These are phyloP conservation scores for Tarenaya hassleriana DNA, from an alignment of 345 rosid genomes.

Conservation along the genomic window DNA sequence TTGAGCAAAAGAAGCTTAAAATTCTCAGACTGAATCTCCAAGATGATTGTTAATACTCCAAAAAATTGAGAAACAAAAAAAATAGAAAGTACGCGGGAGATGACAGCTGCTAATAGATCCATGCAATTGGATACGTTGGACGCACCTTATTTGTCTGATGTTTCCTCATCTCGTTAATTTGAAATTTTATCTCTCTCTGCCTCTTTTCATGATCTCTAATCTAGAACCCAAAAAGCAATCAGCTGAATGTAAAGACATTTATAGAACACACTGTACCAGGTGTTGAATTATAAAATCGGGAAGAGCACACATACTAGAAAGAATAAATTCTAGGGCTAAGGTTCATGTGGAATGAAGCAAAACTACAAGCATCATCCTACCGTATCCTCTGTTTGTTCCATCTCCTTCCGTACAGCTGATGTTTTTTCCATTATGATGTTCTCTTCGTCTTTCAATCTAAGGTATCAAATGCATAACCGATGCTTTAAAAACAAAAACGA, in stretches of 20 bases:
- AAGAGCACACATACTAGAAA: slow-evolving; percentile 16
- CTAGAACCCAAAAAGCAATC: slow-evolving; percentile 34
- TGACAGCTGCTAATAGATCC: neutral
- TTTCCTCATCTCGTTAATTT: slow-evolving; percentile 43
- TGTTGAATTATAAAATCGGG: slow-evolving; percentile 4
- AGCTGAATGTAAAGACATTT: slow-evolving; percentile 1
- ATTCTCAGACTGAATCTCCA: slow-evolving; percentile 14
- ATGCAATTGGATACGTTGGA: slow-evolving; percentile 19
- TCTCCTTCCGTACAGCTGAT: slow-evolving; percentile 38
- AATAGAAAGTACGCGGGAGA: too few relatives aligned
- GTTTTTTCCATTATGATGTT: slow-evolving; percentile 37
- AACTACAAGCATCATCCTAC: slow-evolving; percentile 31
- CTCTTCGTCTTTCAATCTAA: slow-evolving; percentile 75
- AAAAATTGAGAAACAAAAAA: too few relatives aligned
- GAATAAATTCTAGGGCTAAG: slow-evolving; percentile 5
- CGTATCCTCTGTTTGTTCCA: slow-evolving; percentile 47
- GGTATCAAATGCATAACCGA: slow-evolving; percentile 15
- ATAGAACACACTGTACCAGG: slow-evolving; percentile 1
- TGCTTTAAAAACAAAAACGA: neutral
- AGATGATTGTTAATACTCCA: too few relatives aligned
- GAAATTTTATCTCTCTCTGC: slow-evolving; percentile 28
- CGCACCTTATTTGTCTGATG: slow-evolving; percentile 73
- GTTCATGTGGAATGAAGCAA: slow-evolving; percentile 13
- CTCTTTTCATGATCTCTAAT: slow-evolving; percentile 44
- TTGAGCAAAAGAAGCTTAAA: slow-evolving; percentile 3